Base-by-base conservation (phyloP, 352 stramenopile genomes). In the Phytophthora aleatoria region DNA sequence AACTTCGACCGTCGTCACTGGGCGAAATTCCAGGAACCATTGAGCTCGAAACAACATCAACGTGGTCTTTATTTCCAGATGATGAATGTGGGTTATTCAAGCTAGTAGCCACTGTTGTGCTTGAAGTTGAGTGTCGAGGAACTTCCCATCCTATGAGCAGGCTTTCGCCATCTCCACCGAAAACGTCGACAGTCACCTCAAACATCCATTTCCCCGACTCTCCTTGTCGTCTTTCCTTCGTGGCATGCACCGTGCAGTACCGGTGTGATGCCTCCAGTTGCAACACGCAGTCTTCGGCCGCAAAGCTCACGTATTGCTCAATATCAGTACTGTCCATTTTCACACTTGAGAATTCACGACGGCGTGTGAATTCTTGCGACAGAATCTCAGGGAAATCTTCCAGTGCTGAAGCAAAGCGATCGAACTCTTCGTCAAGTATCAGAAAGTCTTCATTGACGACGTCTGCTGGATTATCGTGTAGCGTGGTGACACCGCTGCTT, bases 131-230 rank as follows among this genome's bases (percentile, higher is more conserved):
- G 13, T 30, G 42, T 7, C 81, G 73, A 9, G 83, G 79, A 24
- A 90, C 75, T 57, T 94, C 85, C 85, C 85, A 94, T n/a, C 83
- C 85, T 3, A 94, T 51, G n/a, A 91, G 57, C 10, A 94, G 57
- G 53, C 79, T 94, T 54, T 89, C 83, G n/a, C 85, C 83, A 12
- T 87, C 80, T 10, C 78, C 76, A 2, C 65, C 76, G 57, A 89
- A 83, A 36, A 76, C 55, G n/a, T 87, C 81, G 38, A 87, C 52
- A 12, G 48, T 76, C 16, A 86, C 82, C 66, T 94, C 83, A 33
- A 89, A 94, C 81, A 94, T 90, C 85, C 85, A 94, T 48, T 82
- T 81, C 3, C 83, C 83, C 16, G 81, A 90, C 55, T 92, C 81
- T 2, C 83, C 85, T 61, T 88, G 81, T 13, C 78, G 77, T 12